Conservation (phyloP, 1,139 yeast species). For the Sugiyamaella pinicola region DNA sequence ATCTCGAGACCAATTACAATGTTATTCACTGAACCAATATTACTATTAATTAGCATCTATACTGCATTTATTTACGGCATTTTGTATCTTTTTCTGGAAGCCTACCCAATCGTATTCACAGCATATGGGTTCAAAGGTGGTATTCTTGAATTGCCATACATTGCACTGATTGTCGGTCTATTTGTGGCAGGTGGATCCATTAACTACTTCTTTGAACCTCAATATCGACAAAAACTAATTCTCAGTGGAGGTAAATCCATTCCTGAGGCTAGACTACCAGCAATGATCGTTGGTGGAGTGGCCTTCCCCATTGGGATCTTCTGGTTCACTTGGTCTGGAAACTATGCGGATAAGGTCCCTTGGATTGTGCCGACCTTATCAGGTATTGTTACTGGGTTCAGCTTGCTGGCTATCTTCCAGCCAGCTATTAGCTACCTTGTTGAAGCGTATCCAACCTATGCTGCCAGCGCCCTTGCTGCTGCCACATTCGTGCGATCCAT, state of each 20-base stretch:
- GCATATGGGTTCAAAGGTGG: constrained; percentile 57
- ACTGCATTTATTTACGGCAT: constrained; percentile 86
- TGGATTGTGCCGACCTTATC: constrained; percentile 84
- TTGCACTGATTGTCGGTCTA: constrained; percentile 56
- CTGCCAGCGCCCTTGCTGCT: constrained; percentile 81
- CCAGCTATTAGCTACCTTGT: constrained; percentile 79
- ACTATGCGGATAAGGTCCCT: constrained; percentile 63
- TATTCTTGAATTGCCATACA: constrained; percentile 55
- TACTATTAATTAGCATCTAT: constrained; percentile 68
- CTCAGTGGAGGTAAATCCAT: constrained; percentile 60
- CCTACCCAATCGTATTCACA: constrained; percentile 72
- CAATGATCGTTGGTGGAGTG: constrained; percentile 68
- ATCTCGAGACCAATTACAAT: constrained; percentile 68
- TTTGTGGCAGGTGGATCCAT: constrained; percentile 43
- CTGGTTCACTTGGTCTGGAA: constrained; percentile 86
- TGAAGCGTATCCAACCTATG: constrained; percentile 74
- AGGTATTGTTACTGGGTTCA: constrained; percentile 71
- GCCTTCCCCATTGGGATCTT: constrained; percentile 75
- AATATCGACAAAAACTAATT: constrained; percentile 46
- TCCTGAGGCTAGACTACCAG: constrained; percentile 79
- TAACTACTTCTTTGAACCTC: constrained; percentile 41
- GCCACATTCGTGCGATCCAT: constrained; percentile 81
- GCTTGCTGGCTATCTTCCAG: constrained; percentile 72
- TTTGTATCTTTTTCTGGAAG: constrained; percentile 75
- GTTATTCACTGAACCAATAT: constrained; percentile 72